Evolutionary conservation across 805 yeast genomes (phyloP).

Genomic region (Cyberlindnera subsufficiens): DNA sequence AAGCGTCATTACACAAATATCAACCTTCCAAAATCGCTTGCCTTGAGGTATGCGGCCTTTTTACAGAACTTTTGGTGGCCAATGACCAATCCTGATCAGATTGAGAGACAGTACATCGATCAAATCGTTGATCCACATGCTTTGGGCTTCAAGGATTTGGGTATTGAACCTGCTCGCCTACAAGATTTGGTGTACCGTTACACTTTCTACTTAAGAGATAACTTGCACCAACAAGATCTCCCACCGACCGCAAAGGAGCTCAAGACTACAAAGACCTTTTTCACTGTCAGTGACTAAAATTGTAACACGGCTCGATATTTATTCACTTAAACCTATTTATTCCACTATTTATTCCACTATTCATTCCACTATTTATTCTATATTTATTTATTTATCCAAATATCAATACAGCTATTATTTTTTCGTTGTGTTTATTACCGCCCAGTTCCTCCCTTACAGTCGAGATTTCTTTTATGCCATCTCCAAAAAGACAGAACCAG

Average conservation of each 20-base stretch:
- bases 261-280: conserved; percentile 20
- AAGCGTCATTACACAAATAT: conserved; percentile 32
- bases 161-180: conserved; percentile 52
- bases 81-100: conserved; percentile 59
- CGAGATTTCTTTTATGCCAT: not conserved
- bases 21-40: conserved; percentile 34
- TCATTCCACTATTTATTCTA: not conserved
- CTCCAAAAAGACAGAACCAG: not conserved
- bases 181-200: conserved; percentile 43
- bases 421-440: conserved; percentile 4
- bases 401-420: conserved; percentile 1
- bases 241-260: conserved; percentile 33
- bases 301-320: conserved; percentile 4
- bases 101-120: conserved; percentile 65
- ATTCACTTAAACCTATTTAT: conserved; percentile 7
- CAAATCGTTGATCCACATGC: conserved; percentile 59
- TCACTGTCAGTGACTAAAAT: conserved; percentile 5
- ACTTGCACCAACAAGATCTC: conserved; percentile 32
- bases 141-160: conserved; percentile 63
- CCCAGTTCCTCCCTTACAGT: not conserved
- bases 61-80: conserved; percentile 39
- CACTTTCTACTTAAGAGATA: conserved; percentile 30
- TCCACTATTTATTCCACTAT: not conserved
- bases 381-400: conserved; percentile 3
- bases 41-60: conserved; percentile 29